phyloP scores from a whole-genome alignment of 371 early-diverging fungal genomes.

The Chytridium lagenaria region DNA sequence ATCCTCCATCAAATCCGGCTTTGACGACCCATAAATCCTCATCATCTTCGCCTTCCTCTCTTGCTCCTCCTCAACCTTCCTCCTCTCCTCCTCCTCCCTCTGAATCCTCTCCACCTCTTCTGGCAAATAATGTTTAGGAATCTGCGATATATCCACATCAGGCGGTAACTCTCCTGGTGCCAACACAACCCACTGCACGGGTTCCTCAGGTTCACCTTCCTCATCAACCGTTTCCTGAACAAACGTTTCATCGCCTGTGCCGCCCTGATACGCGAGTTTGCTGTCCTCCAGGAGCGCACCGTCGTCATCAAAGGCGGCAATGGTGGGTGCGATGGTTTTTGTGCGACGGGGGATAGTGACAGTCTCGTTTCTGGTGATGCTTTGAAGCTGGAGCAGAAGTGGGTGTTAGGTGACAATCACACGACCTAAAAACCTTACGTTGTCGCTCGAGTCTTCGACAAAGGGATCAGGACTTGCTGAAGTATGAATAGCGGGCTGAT shows the following conservation, averaged over 20 bases:
- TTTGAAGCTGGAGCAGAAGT: not conserved
- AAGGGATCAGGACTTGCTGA: too few species aligned
- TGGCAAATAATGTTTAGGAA: conserved; percentile 34
- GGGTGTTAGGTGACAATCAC: too few species aligned
- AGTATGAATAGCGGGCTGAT: too few species aligned
- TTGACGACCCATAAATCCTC: conserved; percentile 10
- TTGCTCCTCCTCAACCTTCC: not conserved
- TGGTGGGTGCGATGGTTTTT: conserved; percentile 24
- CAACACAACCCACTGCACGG: conserved; percentile 24
- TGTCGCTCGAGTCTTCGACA: not conserved
- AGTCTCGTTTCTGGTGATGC: not conserved
- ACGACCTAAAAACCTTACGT: not conserved
- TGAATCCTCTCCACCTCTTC: conserved; percentile 31
- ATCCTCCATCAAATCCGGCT: not conserved
- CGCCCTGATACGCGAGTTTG: conserved; percentile 34
- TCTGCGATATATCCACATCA: conserved; percentile 21
- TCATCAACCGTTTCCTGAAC: conserved; percentile 12
- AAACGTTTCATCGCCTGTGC: conserved; percentile 19
- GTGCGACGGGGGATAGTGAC: not conserved
- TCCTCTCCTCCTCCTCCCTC: conserved; percentile 32
- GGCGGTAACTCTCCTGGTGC: conserved; percentile 35
- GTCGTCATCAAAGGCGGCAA: conserved; percentile 32
- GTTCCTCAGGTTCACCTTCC: not conserved
- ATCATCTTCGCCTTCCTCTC: conserved; percentile 10
- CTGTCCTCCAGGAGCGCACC: conserved; percentile 17